Conservation (phyloP, 148 eudicot genomes). For the Fallopia convolvulus region DNA sequence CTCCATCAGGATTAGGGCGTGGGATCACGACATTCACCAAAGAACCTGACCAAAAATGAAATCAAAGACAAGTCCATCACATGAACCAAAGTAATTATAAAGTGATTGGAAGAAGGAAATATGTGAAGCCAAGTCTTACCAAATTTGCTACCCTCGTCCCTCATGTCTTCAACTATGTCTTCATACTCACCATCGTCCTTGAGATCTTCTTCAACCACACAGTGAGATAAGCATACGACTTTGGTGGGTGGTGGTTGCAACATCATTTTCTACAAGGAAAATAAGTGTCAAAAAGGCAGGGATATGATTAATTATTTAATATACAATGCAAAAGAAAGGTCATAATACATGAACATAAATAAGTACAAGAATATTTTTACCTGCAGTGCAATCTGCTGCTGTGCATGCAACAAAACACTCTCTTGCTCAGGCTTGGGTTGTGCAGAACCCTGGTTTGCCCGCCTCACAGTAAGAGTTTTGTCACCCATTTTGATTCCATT, state of each 20-base stretch:
- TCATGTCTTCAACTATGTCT: slow-evolving; percentile 31
- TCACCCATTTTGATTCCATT: slow-evolving; percentile 98
- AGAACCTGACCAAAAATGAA: slow-evolving; percentile 33
- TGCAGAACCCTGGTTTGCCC: slow-evolving; percentile 82
- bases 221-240: slow-evolving; percentile 48
- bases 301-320: not conserved
- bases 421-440: slow-evolving; percentile 98
- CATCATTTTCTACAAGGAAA: slow-evolving; percentile 60
- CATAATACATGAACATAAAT: not conserved
- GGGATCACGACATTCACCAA: slow-evolving; percentile 79
- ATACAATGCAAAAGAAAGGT: not conserved
- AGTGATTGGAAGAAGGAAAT: not conserved
- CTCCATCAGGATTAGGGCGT: slow-evolving; percentile 71
- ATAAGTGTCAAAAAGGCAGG: not conserved
- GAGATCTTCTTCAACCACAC: slow-evolving; percentile 27
- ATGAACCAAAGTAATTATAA: not conserved
- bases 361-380: slow-evolving; percentile 20
- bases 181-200: slow-evolving; percentile 32
- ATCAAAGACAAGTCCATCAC: not conserved
- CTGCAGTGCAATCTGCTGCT: slow-evolving; percentile 92
- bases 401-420: slow-evolving; percentile 75
- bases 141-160: slow-evolving; percentile 29
- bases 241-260: slow-evolving; percentile 69
- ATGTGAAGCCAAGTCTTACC: slow-evolving; percentile 19
- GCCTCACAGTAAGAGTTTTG: slow-evolving; percentile 85